Evolutionary conservation across 352 stramenopile species (phyloP).

Genomic region (Globisporangium barbulae): DNA sequence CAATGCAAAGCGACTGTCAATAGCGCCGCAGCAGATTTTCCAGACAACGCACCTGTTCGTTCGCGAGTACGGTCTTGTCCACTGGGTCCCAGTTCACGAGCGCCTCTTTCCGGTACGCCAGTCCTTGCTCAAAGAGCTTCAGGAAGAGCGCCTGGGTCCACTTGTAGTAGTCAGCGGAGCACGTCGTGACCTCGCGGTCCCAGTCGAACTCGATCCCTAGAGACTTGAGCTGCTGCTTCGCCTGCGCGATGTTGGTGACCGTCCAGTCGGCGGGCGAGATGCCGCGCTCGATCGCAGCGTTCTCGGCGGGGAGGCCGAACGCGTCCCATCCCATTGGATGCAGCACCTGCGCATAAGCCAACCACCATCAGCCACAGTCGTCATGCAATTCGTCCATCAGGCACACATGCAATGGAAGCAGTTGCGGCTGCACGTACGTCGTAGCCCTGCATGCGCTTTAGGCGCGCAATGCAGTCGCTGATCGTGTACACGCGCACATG

Average conservation of each 20-base stretch:
- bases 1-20: constrained; percentile 1
- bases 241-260: constrained; percentile 95
- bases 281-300: constrained; percentile 98
- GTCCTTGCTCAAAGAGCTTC: constrained; percentile 94
- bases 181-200: constrained; percentile 97
- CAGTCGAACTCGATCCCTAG: constrained; percentile 98
- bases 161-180: constrained; percentile 95
- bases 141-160: constrained; percentile 99
- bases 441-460: constrained; percentile 96
- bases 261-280: constrained; percentile 96
- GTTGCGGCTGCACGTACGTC: constrained; percentile 47
- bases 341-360: constrained; percentile 63
- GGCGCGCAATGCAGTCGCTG: constrained; percentile 96
- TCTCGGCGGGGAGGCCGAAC: constrained; percentile 99
- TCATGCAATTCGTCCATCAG: not conserved
- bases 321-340: constrained; percentile 99
- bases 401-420: not conserved
- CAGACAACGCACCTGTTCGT: constrained; percentile 91
- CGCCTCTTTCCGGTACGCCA: constrained; percentile 95
- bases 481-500: constrained; percentile 99
- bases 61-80: constrained; percentile 98
- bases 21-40: not conserved
- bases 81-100: constrained; percentile 99
- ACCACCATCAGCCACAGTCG: not conserved
- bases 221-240: constrained; percentile 94